Conservation (phyloP, 805 yeast species). For the Suhomyces faveliae region DNA sequence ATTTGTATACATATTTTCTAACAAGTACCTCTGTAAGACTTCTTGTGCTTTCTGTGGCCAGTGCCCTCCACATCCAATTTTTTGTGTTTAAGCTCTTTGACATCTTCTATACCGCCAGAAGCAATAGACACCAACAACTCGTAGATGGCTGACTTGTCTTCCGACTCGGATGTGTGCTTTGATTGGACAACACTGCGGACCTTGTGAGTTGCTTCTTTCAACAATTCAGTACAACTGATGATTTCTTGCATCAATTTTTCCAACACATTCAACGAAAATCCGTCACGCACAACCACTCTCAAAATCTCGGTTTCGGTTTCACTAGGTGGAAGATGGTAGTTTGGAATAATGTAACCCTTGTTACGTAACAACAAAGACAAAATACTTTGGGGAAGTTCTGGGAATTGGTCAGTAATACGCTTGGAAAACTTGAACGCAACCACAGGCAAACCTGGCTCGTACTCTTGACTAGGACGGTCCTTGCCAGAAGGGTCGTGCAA, state of each 20-base stretch:
- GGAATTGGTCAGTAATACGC: conserved; percentile 55
- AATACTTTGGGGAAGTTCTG: conserved; percentile 79
- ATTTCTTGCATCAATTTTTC: conserved; percentile 52
- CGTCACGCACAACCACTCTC: conserved; percentile 78
- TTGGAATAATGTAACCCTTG: conserved; percentile 53
- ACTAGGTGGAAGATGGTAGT: conserved; percentile 77
- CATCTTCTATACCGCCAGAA: conserved; percentile 50
- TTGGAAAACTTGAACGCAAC: conserved; percentile 79
- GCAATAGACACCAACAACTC: conserved; percentile 54
- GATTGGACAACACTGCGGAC: conserved; percentile 27
- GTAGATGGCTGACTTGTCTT: conserved; percentile 39
- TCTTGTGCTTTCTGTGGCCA: conserved; percentile 25
- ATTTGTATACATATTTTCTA: conserved; percentile 7
- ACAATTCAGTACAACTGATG: conserved; percentile 49
- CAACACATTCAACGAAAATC: conserved; percentile 52
- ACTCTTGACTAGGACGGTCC: conserved; percentile 42
- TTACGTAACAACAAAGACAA: conserved; percentile 69
- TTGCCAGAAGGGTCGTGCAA: conserved; percentile 10
- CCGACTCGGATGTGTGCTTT: conserved; percentile 19
- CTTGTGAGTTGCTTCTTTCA: conserved; percentile 47
- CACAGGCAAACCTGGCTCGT: conserved; percentile 80
- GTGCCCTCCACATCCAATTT: conserved; percentile 19
- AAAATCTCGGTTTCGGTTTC: conserved; percentile 61
- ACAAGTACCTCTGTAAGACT: conserved; percentile 38
- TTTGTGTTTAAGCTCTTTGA: conserved; percentile 22